phyloP scores from a whole-genome alignment of 495 filamentous ascomycete genomes.

The Penicillium samsonianum region DNA sequence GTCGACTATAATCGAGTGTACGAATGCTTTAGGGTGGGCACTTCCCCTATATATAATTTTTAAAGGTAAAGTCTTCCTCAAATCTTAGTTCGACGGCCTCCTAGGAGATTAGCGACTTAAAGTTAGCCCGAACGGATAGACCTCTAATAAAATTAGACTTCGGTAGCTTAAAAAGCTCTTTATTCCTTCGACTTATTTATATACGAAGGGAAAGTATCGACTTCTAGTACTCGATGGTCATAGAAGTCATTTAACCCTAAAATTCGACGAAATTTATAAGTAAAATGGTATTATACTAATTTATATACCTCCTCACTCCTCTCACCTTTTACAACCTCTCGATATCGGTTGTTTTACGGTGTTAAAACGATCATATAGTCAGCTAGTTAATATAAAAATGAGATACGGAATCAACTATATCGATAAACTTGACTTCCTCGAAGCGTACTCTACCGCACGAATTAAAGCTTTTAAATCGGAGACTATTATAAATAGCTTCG shows the following conservation, averaged over 20 bases:
- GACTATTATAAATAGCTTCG: slow-evolving; percentile 7
- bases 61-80: slow-evolving; percentile 2
- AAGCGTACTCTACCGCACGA: neutral
- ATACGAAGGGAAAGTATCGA: neutral
- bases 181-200: neutral
- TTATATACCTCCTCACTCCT: neutral
- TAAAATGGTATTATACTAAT: slow-evolving; percentile 1
- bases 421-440: slow-evolving; percentile 12
- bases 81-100: slow-evolving; percentile 3
- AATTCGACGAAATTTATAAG: neutral
- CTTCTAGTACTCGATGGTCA: neutral
- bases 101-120: neutral
- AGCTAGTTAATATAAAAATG: neutral
- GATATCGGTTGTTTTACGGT: neutral
- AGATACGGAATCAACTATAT: slow-evolving; percentile 9
- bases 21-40: neutral
- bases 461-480: slow-evolving; percentile 6
- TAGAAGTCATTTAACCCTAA: slow-evolving; percentile 1
- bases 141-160: slow-evolving; percentile 2
- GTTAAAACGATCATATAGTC: neutral
- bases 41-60: slow-evolving; percentile 11
- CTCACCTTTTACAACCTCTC: slow-evolving; percentile 3
- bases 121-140: neutral
- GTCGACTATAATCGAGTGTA: slow-evolving; percentile 3
- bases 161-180: neutral